Percentiles rank a stretch among this genome's conserved stretches.
Evolutionary conservation across 768 basidiomycete genomes (phyloP).

Genomic region (Zangia roseola): DNA sequence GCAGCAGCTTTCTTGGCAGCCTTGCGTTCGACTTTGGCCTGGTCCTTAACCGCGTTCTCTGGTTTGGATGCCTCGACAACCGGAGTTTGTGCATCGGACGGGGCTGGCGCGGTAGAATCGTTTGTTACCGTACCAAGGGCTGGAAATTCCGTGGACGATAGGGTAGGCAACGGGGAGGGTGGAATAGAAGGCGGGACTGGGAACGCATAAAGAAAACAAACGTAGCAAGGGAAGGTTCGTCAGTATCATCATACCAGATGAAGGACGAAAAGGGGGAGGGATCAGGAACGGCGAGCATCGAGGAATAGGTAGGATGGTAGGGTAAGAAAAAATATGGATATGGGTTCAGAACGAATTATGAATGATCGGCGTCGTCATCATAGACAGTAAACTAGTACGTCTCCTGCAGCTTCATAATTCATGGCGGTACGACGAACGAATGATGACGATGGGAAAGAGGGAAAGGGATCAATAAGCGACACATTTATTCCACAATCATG

Average conservation of each 20-base stretch:
- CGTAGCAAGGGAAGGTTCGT: constrained; percentile 35
- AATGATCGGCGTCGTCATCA: constrained; percentile 23
- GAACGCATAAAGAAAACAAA: constrained; percentile 16
- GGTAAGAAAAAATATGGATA: constrained; percentile 6
- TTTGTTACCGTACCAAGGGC: constrained; percentile 43
- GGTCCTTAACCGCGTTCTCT: constrained; percentile 40
- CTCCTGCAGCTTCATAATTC: constrained; percentile 29
- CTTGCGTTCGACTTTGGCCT: constrained; percentile 59
- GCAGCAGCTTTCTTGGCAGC: constrained; percentile 65
- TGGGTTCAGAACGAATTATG: constrained; percentile 11
- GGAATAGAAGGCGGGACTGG: constrained; percentile 36
- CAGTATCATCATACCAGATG: constrained; percentile 43
- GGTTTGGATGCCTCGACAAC: constrained; percentile 25
- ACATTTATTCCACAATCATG: constrained; percentile 49
- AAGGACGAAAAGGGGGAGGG: constrained; percentile 41
- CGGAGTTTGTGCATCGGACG: constrained; percentile 24
- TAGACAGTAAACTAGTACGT: constrained; percentile 14
- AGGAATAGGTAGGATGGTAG: constrained; percentile 3
- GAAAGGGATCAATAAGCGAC: constrained; percentile 18
- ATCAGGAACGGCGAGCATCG: constrained; percentile 19
- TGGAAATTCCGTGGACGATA: constrained; percentile 77
- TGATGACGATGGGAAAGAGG: constrained; percentile 23
- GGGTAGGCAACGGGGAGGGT: constrained; percentile 43
- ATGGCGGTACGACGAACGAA: constrained; percentile 24
- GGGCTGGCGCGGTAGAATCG: constrained; percentile 3